Evolutionary conservation across 768 basidiomycete genomes (phyloP).

Genomic region (Mycena epipterygia): DNA sequence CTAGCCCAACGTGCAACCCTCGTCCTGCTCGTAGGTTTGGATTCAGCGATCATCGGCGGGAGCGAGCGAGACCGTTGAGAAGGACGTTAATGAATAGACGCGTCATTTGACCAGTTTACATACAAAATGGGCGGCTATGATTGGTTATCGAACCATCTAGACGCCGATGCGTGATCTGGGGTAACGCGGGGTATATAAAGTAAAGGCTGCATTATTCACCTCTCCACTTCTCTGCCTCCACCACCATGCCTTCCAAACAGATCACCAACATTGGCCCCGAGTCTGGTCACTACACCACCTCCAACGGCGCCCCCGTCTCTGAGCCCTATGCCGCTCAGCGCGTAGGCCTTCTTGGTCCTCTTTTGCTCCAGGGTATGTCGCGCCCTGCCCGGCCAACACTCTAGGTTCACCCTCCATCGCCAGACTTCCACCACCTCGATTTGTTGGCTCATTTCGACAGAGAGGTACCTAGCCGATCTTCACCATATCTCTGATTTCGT

Average conservation of each 20-base stretch:
- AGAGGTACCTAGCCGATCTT: too few relatives aligned
- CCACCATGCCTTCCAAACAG: slow-evolving; percentile 74
- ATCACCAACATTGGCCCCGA: slow-evolving; percentile 67
- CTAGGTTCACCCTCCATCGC: slow-evolving; percentile 29
- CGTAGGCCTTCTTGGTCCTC: slow-evolving; percentile 81
- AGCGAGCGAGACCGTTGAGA: too few relatives aligned
- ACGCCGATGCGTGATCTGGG: background rate
- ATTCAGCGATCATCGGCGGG: slow-evolving; percentile 6
- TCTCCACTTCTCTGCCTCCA: slow-evolving; percentile 25
- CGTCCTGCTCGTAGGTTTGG: background rate
- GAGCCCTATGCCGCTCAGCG: slow-evolving; percentile 87
- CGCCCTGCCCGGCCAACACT: background rate
- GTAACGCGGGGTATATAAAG: slow-evolving; percentile 19
- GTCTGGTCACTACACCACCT: slow-evolving; percentile 82
- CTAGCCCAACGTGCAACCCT: background rate
- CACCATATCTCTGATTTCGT: too few relatives aligned
- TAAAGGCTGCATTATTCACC: background rate
- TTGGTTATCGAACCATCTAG: background rate
- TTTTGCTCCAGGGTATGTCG: slow-evolving; percentile 84
- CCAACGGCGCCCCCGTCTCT: slow-evolving; percentile 82
- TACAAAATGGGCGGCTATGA: background rate
- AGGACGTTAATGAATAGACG: background rate
- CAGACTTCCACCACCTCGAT: slow-evolving; percentile 92
- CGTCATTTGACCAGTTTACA: slow-evolving; percentile 26
- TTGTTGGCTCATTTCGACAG: slow-evolving; percentile 93